A percentile compares a stretch with the other conserved stretches of the same genome.
phyloP scores from a whole-genome alignment of 192 early-diverging fungal genomes.

The Kickxella alabastrina region DNA sequence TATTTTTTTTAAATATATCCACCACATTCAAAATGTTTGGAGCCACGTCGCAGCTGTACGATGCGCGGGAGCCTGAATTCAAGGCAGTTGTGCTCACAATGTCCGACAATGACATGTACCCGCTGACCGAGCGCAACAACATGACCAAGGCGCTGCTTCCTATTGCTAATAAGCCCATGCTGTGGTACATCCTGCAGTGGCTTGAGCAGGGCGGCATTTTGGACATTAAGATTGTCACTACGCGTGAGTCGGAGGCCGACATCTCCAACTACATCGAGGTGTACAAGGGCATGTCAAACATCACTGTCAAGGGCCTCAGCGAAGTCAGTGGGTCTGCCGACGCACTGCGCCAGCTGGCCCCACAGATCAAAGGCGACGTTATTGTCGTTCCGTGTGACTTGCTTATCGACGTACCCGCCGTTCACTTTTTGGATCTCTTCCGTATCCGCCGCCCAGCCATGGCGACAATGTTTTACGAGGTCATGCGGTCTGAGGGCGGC shows the following conservation, averaged over 20 bases:
- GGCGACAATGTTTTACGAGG: slow-evolving; percentile 79
- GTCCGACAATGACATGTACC: slow-evolving; percentile 56
- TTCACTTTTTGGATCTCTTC: slow-evolving; percentile 79
- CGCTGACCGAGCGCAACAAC: slow-evolving; percentile 74
- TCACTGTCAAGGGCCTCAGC: slow-evolving; percentile 35
- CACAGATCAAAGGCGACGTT: slow-evolving; percentile 87
- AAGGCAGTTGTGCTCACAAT: slow-evolving; percentile 44
- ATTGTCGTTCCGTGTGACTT: slow-evolving; percentile 91
- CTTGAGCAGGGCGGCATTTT: slow-evolving; percentile 78
- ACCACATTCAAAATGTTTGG: slow-evolving; percentile 30
- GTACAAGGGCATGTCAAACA: slow-evolving; percentile 57
- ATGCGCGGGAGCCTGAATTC: slow-evolving; percentile 41
- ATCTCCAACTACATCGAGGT: slow-evolving; percentile 46
- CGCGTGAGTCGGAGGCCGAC: slow-evolving; percentile 61
- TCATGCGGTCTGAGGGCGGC: slow-evolving; percentile 67
- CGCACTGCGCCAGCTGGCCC: slow-evolving; percentile 71
- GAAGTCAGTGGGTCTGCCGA: slow-evolving; percentile 79
- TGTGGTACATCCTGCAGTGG: slow-evolving; percentile 92
- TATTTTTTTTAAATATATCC: neutral
- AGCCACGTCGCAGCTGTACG: slow-evolving; percentile 19
- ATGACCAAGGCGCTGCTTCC: slow-evolving; percentile 93
- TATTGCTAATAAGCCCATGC: slow-evolving; percentile 91
- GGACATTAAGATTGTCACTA: slow-evolving; percentile 73
- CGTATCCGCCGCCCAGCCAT: slow-evolving; percentile 76
- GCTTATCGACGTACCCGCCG: slow-evolving; percentile 78